Conservation (phyloP, 805 yeast genomes). For the Candida loeiensis region DNA sequence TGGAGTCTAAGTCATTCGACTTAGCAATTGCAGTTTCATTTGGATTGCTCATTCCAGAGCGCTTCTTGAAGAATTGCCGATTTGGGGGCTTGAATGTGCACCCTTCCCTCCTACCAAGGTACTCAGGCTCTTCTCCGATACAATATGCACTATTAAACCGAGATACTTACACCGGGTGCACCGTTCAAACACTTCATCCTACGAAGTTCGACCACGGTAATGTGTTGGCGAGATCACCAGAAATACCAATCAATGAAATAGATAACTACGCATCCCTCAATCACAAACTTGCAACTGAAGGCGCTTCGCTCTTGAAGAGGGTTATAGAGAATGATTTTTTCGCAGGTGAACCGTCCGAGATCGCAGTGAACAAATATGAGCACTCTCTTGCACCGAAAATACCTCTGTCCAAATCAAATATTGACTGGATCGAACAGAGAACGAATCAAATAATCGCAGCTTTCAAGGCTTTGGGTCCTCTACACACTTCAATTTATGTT, state of each 20-base stretch:
- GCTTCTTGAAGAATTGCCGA: constrained; percentile 44
- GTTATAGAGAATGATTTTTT: constrained; percentile 36
- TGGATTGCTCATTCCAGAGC: constrained; percentile 73
- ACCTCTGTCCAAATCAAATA: constrained; percentile 34
- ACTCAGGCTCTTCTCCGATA: constrained; percentile 87
- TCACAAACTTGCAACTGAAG: constrained; percentile 51
- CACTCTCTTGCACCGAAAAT: constrained; percentile 61
- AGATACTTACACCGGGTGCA: constrained; percentile 70
- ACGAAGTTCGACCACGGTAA: constrained; percentile 78
- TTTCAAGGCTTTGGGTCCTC: constrained; percentile 53
- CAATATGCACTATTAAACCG: constrained; percentile 71
- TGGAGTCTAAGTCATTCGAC: constrained; percentile 38
- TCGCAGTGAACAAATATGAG: constrained; percentile 15
- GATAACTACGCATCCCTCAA: constrained; percentile 49
- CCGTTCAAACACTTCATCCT: constrained; percentile 89
- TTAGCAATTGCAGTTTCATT: constrained; percentile 89
- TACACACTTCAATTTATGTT: constrained; percentile 44
- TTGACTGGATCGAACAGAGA: constrained; percentile 45
- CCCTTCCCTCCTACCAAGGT: constrained; percentile 80
- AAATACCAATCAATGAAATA: constrained; percentile 33
- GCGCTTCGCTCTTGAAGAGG: constrained; percentile 54
- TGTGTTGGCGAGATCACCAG: constrained; percentile 56
- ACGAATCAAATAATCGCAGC: constrained; percentile 40
- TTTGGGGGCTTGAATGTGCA: constrained; percentile 86
- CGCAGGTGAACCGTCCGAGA: constrained; percentile 11